Evolutionary conservation across 768 basidiomycete genomes (phyloP).

Genomic region (Daedalea quercina): DNA sequence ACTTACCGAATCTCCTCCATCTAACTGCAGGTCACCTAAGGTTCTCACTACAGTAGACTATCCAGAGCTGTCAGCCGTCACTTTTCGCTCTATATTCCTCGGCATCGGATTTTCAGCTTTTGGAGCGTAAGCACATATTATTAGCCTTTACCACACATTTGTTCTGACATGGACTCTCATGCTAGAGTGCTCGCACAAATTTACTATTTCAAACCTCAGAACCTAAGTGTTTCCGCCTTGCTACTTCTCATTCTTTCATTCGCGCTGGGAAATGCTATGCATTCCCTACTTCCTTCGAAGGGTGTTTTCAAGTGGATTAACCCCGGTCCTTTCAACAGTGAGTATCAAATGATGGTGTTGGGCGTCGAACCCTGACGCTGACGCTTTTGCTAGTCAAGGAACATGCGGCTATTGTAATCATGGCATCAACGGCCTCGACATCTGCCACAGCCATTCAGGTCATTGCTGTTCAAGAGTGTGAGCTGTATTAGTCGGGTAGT

Average conservation of each 20-base stretch:
- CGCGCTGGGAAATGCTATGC: slow-evolving; percentile 34
- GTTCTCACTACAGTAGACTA: slow-evolving; percentile 31
- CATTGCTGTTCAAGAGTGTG: slow-evolving; percentile 9
- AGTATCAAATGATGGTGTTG: background rate
- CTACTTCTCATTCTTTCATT: slow-evolving; percentile 42
- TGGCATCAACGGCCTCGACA: slow-evolving; percentile 11
- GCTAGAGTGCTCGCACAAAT: slow-evolving; percentile 1
- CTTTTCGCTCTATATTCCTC: slow-evolving; percentile 50
- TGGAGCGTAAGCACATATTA: slow-evolving; percentile 38
- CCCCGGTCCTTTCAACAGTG: slow-evolving; percentile 24
- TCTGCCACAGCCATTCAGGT: slow-evolving; percentile 12
- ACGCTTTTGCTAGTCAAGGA: slow-evolving; percentile 1
- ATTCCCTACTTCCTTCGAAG: slow-evolving; percentile 19
- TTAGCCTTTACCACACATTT: background rate
- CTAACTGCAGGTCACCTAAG: slow-evolving; percentile 5
- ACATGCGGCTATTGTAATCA: slow-evolving; percentile 18
- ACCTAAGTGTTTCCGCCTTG: slow-evolving; percentile 35
- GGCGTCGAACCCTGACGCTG: background rate
- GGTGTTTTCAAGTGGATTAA: slow-evolving; percentile 19
- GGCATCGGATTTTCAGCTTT: slow-evolving; percentile 50
- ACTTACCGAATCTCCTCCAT: background rate
- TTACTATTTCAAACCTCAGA: slow-evolving; percentile 30
- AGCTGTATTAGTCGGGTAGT: background rate
- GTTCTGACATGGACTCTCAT: no score
- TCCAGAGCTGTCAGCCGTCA: slow-evolving; percentile 34